phyloP scores from a whole-genome alignment of 1,139 yeast genomes.

The Taiozyma sp. region DNA sequence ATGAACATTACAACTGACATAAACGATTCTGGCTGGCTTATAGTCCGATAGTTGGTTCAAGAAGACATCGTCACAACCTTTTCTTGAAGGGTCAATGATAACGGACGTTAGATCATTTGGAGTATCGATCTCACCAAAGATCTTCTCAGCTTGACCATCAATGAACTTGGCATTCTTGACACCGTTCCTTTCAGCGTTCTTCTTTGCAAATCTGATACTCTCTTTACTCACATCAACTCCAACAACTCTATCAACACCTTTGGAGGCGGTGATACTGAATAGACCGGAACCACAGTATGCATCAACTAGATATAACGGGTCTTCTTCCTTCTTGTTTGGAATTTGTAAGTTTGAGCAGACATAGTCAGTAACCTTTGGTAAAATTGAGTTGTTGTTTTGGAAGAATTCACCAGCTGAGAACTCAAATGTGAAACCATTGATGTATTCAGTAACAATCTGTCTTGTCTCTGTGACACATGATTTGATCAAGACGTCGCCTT shows the following conservation, averaged over 20 bases:
- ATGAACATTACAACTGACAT: slow-evolving; percentile 95
- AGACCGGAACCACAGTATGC: slow-evolving; percentile 98
- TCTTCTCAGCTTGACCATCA: slow-evolving; percentile 88
- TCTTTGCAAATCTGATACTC: slow-evolving; percentile 80
- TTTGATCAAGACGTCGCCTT: slow-evolving; percentile 28
- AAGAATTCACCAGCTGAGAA: slow-evolving; percentile 94
- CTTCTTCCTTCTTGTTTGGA: slow-evolving; percentile 34
- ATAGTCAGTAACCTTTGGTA: slow-evolving; percentile 76
- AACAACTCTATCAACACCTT: slow-evolving; percentile 72
- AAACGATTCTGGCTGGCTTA: slow-evolving; percentile 81
- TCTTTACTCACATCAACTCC: slow-evolving; percentile 96
- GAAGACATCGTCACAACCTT: slow-evolving; percentile 90
- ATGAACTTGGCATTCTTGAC: slow-evolving; percentile 77
- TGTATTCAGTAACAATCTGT: slow-evolving; percentile 75
- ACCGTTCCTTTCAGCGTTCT: slow-evolving; percentile 73
- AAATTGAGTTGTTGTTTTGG: slow-evolving; percentile 90
- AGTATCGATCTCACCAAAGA: slow-evolving; percentile 72
- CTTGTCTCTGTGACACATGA: slow-evolving; percentile 62
- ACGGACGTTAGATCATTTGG: slow-evolving; percentile 79
- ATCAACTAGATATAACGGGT: slow-evolving; percentile 68
- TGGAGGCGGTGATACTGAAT: slow-evolving; percentile 82
- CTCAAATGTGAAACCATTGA: slow-evolving; percentile 70
- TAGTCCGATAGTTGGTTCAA: slow-evolving; percentile 80
- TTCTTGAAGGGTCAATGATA: slow-evolving; percentile 94
- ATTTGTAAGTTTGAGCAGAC: slow-evolving; percentile 67